Evolutionary conservation across 2,329 filamentous ascomycete genomes (phyloP), one percentile per base, ranked within the genome.

Genomic region (Alternaria sp.): DNA sequence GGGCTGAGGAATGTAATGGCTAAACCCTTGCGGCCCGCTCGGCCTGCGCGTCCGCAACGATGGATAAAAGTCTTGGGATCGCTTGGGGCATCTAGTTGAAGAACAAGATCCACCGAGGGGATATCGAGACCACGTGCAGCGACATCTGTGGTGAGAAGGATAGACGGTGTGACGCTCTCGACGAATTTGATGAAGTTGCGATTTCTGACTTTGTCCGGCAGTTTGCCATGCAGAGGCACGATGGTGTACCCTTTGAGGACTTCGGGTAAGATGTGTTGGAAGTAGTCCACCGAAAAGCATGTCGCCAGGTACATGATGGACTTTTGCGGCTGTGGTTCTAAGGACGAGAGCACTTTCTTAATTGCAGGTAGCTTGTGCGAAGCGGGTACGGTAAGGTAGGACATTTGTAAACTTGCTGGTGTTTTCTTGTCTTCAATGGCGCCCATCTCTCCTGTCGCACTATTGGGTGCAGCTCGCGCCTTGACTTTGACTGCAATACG

Each of bases 401-500:
- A 89, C 89, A 98, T 94, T 77, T 94, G 90, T n/a, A 99, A 81
- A 79, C 92, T 95, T 36, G 94, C 93, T 7, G 95, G 95, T 0
- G 94, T 98, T 65, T 90, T 89, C 74, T 94, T 91, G 76, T 98
- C 94, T 64, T 94, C 89, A 1, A 87, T 86, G 20, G 91, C 92
- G 20, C 82, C 87, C 82, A 79, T 65, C 34, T 74, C 70, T n/a
- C 81, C 87, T 82, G 78, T 42, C n/a, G 41, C 22, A 55, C 63
- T 12, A 58, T 66, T n/a, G 18, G 65, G 32, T n/a, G 66, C 65
- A 42, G 72, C 67, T 51, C 75, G 65, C 24, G 74, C 67, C 54
- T 94, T 95, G 54, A 99, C 95, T 71, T 94, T 95, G 52, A 98
- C 95, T 11, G 92, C 90, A 62, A 99, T 93, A 74, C 96, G 96